phyloP scores from a whole-genome alignment of 768 basidiomycete genomes.

The Hydnum rufescens region DNA sequence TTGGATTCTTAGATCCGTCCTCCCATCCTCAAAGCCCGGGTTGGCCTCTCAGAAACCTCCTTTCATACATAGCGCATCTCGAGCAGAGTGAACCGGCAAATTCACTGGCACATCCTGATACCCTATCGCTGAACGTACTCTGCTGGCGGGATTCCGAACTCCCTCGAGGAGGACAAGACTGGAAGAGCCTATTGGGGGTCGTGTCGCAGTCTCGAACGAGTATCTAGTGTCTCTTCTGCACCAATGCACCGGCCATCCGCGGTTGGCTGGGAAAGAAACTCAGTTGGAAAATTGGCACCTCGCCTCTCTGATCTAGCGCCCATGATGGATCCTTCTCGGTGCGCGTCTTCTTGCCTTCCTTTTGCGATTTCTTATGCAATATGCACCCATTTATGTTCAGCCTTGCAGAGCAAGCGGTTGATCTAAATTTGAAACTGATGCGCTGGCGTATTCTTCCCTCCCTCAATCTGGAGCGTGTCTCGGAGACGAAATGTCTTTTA shows the following conservation, averaged over 20 bases:
- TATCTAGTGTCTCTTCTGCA: not conserved
- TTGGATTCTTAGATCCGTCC: slow-evolving; percentile 75
- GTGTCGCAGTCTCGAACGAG: slow-evolving; percentile 17
- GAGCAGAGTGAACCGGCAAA: slow-evolving; percentile 22
- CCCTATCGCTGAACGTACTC: slow-evolving; percentile 36
- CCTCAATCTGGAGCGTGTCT: slow-evolving; percentile 75
- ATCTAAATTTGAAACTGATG: slow-evolving; percentile 94
- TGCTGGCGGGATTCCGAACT: slow-evolving; percentile 55
- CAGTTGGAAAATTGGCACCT: slow-evolving; percentile 68
- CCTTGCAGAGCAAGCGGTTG: slow-evolving; percentile 91
- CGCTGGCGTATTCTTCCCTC: slow-evolving; percentile 86
- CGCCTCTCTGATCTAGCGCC: slow-evolving; percentile 79
- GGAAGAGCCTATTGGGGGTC: slow-evolving; percentile 47
- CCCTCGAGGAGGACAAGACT: slow-evolving; percentile 22
- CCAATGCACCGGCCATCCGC: slow-evolving; percentile 29
- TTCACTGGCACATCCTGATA: slow-evolving; percentile 15
- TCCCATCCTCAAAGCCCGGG: slow-evolving; percentile 54
- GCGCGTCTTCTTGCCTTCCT: slow-evolving; percentile 8
- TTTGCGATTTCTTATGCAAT: not conserved
- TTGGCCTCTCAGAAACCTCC: slow-evolving; percentile 87
- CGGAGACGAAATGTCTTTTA: slow-evolving; percentile 57
- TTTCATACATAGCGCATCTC: slow-evolving; percentile 52
- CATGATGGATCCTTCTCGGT: slow-evolving; percentile 89
- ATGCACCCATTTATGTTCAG: slow-evolving; percentile 21
- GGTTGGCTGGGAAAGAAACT: slow-evolving; percentile 94